Evolutionary conservation across 2,329 filamentous ascomycete species (phyloP).

Genomic region (Phoma sp.): DNA sequence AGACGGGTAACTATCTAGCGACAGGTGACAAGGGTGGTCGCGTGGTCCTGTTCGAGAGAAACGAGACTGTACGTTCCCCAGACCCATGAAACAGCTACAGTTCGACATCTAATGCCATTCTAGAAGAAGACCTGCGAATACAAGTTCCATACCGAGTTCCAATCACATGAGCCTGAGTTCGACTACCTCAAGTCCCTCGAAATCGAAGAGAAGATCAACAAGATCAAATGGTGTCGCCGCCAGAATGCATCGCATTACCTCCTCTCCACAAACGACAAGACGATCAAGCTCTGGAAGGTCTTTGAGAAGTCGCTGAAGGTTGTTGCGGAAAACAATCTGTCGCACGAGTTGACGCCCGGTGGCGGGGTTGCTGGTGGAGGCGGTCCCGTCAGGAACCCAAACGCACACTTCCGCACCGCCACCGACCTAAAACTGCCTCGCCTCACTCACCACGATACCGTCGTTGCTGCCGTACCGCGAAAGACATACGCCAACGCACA

Average conservation of each 20-base stretch:
- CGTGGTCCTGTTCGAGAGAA: slow-evolving; percentile 87
- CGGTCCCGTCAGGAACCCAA: slow-evolving; percentile 76
- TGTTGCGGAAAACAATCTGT: slow-evolving; percentile 98
- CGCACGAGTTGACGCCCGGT: slow-evolving; percentile 86
- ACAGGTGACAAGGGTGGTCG: slow-evolving; percentile 90
- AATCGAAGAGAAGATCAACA: slow-evolving; percentile 99
- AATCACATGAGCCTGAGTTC: slow-evolving; percentile 99
- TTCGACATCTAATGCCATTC: slow-evolving; percentile 19
- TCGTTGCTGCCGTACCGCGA: slow-evolving; percentile 93
- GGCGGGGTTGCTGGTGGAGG: slow-evolving; percentile 75
- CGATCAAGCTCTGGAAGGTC: slow-evolving; percentile 99
- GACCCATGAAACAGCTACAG: background rate
- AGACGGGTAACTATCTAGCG: slow-evolving; percentile 87
- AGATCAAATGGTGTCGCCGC: slow-evolving; percentile 99
- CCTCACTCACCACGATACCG: slow-evolving; percentile 97
- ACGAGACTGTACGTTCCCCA: slow-evolving; percentile 79
- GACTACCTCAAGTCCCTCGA: slow-evolving; percentile 99
- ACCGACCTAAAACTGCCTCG: slow-evolving; percentile 90
- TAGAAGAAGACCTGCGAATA: slow-evolving; percentile 99
- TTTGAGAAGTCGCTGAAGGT: slow-evolving; percentile 99
- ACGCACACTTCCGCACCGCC: slow-evolving; percentile 78
- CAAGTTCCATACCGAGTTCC: slow-evolving; percentile 99
- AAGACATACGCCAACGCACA: slow-evolving; percentile 98
- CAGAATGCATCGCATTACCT: slow-evolving; percentile 99
- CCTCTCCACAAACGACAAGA: slow-evolving; percentile 98